A percentile compares a stretch with the other conserved stretches of the same genome.
Evolutionary conservation across 805 yeast genomes (phyloP).

Genomic region (Candida succiphila): DNA sequence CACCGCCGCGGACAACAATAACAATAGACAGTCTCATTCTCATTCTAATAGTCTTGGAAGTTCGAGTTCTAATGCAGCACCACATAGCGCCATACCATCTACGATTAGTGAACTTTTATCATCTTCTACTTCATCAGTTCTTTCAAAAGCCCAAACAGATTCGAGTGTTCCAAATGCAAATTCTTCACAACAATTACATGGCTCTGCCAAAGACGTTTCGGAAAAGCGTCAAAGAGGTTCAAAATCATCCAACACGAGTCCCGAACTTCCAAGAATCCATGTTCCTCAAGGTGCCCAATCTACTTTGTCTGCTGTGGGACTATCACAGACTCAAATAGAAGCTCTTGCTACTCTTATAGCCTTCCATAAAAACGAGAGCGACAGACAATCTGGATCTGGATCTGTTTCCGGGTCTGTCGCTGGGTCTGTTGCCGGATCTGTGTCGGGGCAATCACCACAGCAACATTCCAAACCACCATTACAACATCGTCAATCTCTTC

Average conservation of each 20-base stretch:
- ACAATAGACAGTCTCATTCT: background rate
- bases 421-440: conserved; percentile 3
- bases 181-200: background rate
- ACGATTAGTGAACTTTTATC: conserved; percentile 1
- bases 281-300: conserved; percentile 69
- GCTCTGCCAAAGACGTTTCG: background rate
- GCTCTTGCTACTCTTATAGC: conserved; percentile 66
- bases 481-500: background rate
- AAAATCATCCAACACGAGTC: conserved; percentile 1
- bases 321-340: conserved; percentile 60
- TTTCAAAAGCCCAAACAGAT: background rate
- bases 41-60: background rate
- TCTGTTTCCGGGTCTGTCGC: conserved; percentile 1
- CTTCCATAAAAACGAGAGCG: conserved; percentile 39
- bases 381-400: conserved; percentile 2
- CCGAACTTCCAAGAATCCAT: conserved; percentile 44
- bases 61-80: background rate
- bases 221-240: background rate
- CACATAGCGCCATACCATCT: background rate
- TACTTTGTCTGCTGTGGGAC: conserved; percentile 56
- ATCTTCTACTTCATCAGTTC: background rate
- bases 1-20: background rate
- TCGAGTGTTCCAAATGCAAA: background rate
- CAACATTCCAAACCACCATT: conserved; percentile 1
- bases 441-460: background rate